Conservation (phyloP, 192 early-diverging fungal species). For the Gonapodya sp. region DNA sequence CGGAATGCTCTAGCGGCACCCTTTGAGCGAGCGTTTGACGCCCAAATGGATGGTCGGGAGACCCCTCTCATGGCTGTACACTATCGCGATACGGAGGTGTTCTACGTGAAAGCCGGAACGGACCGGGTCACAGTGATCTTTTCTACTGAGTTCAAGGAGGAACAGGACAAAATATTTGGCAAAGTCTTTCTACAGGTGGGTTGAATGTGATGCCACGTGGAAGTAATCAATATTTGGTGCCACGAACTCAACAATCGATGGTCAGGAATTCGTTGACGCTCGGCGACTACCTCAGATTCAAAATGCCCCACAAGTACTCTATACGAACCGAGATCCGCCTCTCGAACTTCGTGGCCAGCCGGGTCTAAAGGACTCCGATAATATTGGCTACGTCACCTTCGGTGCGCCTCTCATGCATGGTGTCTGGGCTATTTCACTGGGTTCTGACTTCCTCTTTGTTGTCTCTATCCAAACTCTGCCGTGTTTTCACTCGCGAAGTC, state of each 20-base stretch:
- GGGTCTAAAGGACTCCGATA: constrained; percentile 63
- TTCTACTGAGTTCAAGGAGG: constrained; percentile 93
- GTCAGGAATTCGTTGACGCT: constrained; percentile 96
- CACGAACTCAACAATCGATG: constrained; percentile 8
- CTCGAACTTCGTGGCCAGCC: constrained; percentile 79
- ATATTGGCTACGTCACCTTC: constrained; percentile 91
- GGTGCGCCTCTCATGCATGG: constrained; percentile 32
- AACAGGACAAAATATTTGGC: constrained; percentile 90
- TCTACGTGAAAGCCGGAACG: constrained; percentile 78
- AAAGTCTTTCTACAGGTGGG: constrained; percentile 89
- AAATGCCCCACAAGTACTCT: constrained; percentile 95
- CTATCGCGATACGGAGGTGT: constrained; percentile 89
- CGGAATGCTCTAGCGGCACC: constrained; percentile 90
- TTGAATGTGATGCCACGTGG: no score
- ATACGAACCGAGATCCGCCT: constrained; percentile 84
- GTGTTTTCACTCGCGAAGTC: constrained; percentile 37
- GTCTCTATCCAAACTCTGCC: not conserved
- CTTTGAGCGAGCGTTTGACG: constrained; percentile 80
- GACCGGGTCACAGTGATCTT: constrained; percentile 98
- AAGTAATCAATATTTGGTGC: not conserved
- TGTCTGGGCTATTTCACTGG: no score
- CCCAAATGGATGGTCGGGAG: constrained; percentile 62
- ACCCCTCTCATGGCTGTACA: constrained; percentile 82
- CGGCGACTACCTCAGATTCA: constrained; percentile 76
- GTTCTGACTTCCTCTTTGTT: not conserved